A percentile compares a stretch with the other conserved stretches of the same genome.
phyloP scores from a whole-genome alignment of 139 green algal genomes.

The Diplosphaera chodatii region DNA sequence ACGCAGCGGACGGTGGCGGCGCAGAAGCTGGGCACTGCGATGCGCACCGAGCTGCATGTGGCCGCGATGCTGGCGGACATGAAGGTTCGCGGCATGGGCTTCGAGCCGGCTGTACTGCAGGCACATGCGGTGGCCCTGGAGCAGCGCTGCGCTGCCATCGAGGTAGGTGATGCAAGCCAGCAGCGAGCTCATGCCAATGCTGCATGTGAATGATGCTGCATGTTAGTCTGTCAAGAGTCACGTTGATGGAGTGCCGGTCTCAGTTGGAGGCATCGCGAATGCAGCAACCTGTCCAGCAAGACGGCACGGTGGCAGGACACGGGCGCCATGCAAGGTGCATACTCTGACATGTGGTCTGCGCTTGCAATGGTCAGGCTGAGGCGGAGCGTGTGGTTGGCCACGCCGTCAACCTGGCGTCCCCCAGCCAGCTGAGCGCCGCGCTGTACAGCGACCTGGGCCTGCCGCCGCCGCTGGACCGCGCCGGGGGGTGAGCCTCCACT shows the following conservation, averaged over 20 bases:
- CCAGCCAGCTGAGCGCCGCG: slow-evolving; percentile 39
- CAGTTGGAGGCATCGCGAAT: too few relatives aligned
- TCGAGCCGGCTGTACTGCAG: slow-evolving; percentile 14
- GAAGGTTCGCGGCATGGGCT: slow-evolving; percentile 23
- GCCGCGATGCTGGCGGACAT: slow-evolving; percentile 28
- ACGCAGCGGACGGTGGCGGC: slow-evolving; percentile 2
- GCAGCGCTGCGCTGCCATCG: slow-evolving; percentile 23
- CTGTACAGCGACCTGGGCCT: slow-evolving; percentile 35
- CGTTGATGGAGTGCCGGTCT: too few relatives aligned
- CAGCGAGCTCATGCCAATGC: too few relatives aligned
- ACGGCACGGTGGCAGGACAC: too few relatives aligned
- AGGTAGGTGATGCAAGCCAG: background rate
- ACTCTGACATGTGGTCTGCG: too few relatives aligned
- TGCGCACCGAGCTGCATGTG: slow-evolving; percentile 30
- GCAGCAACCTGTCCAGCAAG: too few relatives aligned
- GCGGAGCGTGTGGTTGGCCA: slow-evolving; percentile 22
- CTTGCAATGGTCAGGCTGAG: too few relatives aligned
- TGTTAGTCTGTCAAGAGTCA: too few relatives aligned
- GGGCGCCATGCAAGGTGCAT: too few relatives aligned
- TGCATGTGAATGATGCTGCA: too few relatives aligned
- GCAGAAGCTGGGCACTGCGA: slow-evolving; percentile 1
- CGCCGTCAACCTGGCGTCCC: slow-evolving; percentile 44
- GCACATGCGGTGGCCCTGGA: slow-evolving; percentile 18
- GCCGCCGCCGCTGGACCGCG: slow-evolving; percentile 3
- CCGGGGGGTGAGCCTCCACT: too few relatives aligned